Conservation (phyloP, 2,329 filamentous ascomycete species). For the Neocucurbitaria cava region DNA sequence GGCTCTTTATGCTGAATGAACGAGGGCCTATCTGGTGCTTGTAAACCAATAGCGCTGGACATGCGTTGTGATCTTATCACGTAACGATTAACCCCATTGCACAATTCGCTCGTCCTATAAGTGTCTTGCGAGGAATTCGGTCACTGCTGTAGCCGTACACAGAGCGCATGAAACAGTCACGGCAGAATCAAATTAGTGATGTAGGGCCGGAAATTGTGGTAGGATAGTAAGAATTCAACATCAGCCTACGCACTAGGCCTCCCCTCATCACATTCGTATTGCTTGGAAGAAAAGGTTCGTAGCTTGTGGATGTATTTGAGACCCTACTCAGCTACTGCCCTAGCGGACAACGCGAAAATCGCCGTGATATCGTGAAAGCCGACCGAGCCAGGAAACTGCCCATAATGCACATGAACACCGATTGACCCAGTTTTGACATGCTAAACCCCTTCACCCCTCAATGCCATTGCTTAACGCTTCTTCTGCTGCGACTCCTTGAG, state of each 20-base stretch:
- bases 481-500: conserved; percentile 96
- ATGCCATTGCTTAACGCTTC: conserved; percentile 55
- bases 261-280: neutral
- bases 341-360: conserved; percentile 45
- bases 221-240: no score
- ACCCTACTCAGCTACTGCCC: conserved; percentile 46
- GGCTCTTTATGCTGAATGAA: no score
- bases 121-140: no score
- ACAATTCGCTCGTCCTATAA: no score
- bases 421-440: conserved; percentile 48
- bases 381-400: conserved; percentile 49
- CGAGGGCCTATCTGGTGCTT: no score
- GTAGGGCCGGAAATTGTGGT: no score
- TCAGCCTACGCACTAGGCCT: neutral
- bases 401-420: conserved; percentile 53
- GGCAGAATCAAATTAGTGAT: no score
- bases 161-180: no score
- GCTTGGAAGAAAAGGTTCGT: conserved; percentile 6
- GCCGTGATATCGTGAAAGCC: conserved; percentile 48
- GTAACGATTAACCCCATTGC: no score
- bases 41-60: no score
- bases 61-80: no score
- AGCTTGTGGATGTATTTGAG: conserved; percentile 44
- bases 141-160: no score
- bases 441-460: conserved; percentile 35